Percentiles rank a stretch among this genome's conserved stretches.
These are phyloP conservation scores for Durusdinium trenchii DNA, from an alignment of 73 alveolate genomes.

Conservation along the genomic window DNA sequence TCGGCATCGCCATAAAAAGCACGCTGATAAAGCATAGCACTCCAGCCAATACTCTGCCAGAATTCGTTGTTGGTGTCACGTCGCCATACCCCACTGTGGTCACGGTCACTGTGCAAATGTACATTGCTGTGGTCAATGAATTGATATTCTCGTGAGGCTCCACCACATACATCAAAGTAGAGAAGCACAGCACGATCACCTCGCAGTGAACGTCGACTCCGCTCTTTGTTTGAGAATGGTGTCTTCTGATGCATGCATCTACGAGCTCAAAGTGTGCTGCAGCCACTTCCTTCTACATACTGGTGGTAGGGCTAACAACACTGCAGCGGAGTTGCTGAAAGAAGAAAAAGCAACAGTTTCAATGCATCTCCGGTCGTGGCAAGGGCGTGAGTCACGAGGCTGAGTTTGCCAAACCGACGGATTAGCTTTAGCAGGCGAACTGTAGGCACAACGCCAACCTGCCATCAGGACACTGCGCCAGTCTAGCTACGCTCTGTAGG, in stretches of 20 bases:
- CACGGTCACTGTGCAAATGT: conserved; percentile 78
- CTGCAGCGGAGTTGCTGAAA: conserved; percentile 5
- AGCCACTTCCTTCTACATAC: too few relatives aligned
- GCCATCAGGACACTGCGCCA: too few relatives aligned
- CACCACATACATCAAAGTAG: conserved; percentile 68
- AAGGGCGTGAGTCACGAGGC: conserved; percentile 61
- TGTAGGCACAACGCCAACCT: conserved; percentile 83
- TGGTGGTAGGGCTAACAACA: too few relatives aligned
- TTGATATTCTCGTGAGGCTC: conserved; percentile 49
- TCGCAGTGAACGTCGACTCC: neutral
- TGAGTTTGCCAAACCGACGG: conserved; percentile 67
- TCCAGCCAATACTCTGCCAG: conserved; percentile 60
- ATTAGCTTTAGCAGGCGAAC: conserved; percentile 54
- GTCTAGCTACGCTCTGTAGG: too few relatives aligned
- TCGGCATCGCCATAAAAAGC: conserved; percentile 87
- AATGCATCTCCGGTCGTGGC: conserved; percentile 78
- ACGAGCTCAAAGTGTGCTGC: too few relatives aligned
- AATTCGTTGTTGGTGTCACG: conserved; percentile 53
- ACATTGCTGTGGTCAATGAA: conserved; percentile 57
- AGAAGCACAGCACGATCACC: conserved; percentile 73
- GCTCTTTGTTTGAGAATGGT: too few relatives aligned
- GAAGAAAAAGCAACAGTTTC: conserved; percentile 67
- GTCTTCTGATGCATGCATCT: too few relatives aligned
- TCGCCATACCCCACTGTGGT: conserved; percentile 87
- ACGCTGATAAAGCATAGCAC: conserved; percentile 57